Base-by-base conservation (phyloP, 2,329 filamentous ascomycete genomes). In the Chaetoscypha palmicola region DNA sequence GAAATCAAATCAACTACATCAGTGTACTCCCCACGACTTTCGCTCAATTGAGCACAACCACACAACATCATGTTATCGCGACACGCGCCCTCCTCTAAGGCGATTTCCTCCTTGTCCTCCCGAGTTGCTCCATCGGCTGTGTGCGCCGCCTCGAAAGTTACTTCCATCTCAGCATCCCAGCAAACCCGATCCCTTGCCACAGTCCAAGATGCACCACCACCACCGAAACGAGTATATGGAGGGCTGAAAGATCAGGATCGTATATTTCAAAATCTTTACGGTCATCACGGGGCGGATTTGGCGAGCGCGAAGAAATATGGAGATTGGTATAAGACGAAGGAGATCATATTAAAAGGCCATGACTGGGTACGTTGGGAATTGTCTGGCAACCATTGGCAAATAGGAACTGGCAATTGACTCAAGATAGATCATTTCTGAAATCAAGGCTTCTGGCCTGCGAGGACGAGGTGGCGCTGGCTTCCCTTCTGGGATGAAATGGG, bases 251-350 rank as follows among this genome's bases (percentile, higher is more conserved):
- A 98, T 66, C 89, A 97, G 72, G 92, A 98, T 71, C 83, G 92
- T 61, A 98, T 98, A 69, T 98, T 98, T 72, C 90, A 94, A 73
- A 98, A 98, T 71, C 77, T 98, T 47, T 98, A 98, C 72, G 83
- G 88, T 61, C 88, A 92, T 64, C 88, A 87, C 70, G 89, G 88
- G 41, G 77, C 89, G 51, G 90, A 96, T 66, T 71, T 98, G 58
- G 91, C 92, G 74, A 88, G 81, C 63, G 90, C 92, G 42, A 90
- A 88, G 82, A 95, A 94, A 72, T 94, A 94, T 76, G 92, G 92
- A 58, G 92, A 97, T 68, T 98, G 92, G 92, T 81, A 98, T 74
- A 95, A 94, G 77, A 98, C 92, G 44, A 98, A 98, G 77, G 92
- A 98, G 67, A 98, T 98, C 46, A 68, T 98, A 47, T 71, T 88